Percentiles rank a stretch among this genome's conserved stretches.
Evolutionary conservation across 2,329 filamentous ascomycete genomes (phyloP).

Genomic region (Nemania sp.): DNA sequence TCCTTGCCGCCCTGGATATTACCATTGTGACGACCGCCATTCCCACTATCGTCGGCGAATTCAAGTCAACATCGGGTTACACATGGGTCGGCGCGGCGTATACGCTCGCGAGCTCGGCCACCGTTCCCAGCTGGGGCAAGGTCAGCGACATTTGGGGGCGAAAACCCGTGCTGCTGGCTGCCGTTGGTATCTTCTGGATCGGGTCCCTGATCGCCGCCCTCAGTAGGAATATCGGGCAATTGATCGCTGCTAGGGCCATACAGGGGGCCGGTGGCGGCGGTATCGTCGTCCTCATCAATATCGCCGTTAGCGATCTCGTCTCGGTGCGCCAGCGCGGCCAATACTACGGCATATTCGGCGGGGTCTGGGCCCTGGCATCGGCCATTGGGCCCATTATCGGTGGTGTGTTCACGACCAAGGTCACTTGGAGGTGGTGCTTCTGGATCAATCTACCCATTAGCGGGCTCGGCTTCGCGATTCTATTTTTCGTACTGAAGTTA

Average conservation of each 20-base stretch:
- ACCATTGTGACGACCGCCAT: conserved; percentile 70
- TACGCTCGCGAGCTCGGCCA: conserved; percentile 68
- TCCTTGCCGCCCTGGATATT: conserved; percentile 58
- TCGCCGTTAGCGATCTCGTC: conserved; percentile 60
- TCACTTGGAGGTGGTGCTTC: conserved; percentile 70
- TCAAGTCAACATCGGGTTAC: conserved; percentile 70
- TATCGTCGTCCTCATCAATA: conserved; percentile 62
- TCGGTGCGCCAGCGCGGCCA: conserved; percentile 54
- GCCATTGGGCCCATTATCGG: conserved; percentile 69
- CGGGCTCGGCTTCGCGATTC: conserved; percentile 50
- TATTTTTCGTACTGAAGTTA: conserved; percentile 67
- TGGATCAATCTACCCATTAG: conserved; percentile 63
- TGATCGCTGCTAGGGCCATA: conserved; percentile 58
- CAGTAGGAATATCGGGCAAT: conserved; percentile 52
- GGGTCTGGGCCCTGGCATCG: conserved; percentile 66
- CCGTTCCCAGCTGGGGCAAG: conserved; percentile 71
- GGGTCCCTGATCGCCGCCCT: conserved; percentile 59
- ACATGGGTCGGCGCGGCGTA: conserved; percentile 79
- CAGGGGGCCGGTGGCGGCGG: conserved; percentile 62
- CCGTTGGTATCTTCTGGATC: conserved; percentile 57
- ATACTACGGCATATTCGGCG: conserved; percentile 57
- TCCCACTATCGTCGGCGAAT: conserved; percentile 65
- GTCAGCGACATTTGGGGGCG: conserved; percentile 62
- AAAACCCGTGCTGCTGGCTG: conserved; percentile 55
- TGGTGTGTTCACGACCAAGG: conserved; percentile 66